These are phyloP conservation scores for Populus davidiana DNA, from an alignment of 345 rosid genomes.

Conservation along the genomic window DNA sequence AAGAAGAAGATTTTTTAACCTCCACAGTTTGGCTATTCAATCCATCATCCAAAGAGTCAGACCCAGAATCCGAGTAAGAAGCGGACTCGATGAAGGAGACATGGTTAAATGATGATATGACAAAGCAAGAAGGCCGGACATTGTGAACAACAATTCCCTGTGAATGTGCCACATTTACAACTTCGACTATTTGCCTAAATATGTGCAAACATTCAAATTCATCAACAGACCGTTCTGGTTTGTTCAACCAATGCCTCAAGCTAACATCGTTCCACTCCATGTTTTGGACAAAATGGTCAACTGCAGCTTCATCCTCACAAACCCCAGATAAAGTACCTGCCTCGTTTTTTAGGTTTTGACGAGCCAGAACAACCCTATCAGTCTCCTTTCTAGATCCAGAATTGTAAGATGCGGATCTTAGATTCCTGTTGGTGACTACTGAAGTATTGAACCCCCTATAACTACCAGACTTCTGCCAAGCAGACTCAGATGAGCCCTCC, in stretches of 20 bases:
- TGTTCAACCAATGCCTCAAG: slow-evolving; percentile 94
- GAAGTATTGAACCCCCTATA: slow-evolving; percentile 58
- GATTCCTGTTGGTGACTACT: slow-evolving; percentile 54
- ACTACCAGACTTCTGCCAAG: slow-evolving; percentile 52
- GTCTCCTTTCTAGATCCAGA: slow-evolving; percentile 41
- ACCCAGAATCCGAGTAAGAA: slow-evolving; percentile 93
- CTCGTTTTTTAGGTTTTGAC: slow-evolving; percentile 51
- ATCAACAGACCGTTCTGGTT: slow-evolving; percentile 66
- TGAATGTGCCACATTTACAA: slow-evolving; percentile 79
- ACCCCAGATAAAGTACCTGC: slow-evolving; percentile 41
- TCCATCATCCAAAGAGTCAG: slow-evolving; percentile 80
- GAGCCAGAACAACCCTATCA: slow-evolving; percentile 42
- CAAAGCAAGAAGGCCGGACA: slow-evolving; percentile 92
- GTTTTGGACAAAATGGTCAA: slow-evolving; percentile 50
- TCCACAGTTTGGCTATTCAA: slow-evolving; percentile 46
- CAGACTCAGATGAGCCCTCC: slow-evolving; percentile 82
- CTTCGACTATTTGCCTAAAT: slow-evolving; percentile 88
- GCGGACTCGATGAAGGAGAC: slow-evolving; percentile 95
- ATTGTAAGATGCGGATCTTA: slow-evolving; percentile 33
- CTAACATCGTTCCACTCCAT: slow-evolving; percentile 87
- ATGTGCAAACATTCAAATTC: slow-evolving; percentile 82
- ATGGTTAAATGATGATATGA: slow-evolving; percentile 85
- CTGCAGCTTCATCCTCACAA: slow-evolving; percentile 50
- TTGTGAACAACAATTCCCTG: slow-evolving; percentile 88
- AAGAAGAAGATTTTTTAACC: slow-evolving; percentile 35